Conservation (phyloP, 2,329 filamentous ascomycete genomes). For the Sclerotinia subarctica region DNA sequence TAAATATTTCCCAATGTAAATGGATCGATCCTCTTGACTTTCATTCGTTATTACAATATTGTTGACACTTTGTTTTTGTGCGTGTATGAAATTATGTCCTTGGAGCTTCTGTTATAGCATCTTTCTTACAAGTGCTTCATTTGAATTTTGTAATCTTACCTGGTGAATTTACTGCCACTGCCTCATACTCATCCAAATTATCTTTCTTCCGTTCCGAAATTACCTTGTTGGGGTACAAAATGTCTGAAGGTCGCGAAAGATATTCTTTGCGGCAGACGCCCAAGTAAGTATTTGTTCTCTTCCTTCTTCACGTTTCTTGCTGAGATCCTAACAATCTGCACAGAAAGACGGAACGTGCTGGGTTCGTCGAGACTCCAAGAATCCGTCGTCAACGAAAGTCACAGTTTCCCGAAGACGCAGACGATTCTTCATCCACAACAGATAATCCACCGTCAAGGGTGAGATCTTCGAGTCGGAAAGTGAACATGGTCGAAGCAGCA, state of each 20-base stretch:
- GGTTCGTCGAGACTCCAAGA: constrained; percentile 51
- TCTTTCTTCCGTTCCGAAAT: constrained; percentile 7
- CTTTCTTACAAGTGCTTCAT: not conserved
- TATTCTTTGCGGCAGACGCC: constrained; percentile 39
- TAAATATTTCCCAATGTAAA: constrained; percentile 2
- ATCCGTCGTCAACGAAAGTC: constrained; percentile 43
- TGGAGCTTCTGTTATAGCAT: constrained; percentile 4
- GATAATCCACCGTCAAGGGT: constrained; percentile 30
- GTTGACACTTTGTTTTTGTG: constrained; percentile 3
- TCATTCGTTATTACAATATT: not conserved
- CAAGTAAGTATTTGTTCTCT: constrained; percentile 31
- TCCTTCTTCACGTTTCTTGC: not conserved
- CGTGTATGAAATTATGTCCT: constrained; percentile 7
- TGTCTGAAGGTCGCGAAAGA: constrained; percentile 38
- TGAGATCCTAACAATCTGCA: constrained; percentile 19
- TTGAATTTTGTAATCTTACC: not conserved
- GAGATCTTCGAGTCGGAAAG: constrained; percentile 28
- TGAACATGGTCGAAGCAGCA: constrained; percentile 30
- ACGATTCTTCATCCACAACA: constrained; percentile 39
- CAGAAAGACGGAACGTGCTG: constrained; percentile 51
- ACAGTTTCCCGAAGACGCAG: constrained; percentile 35
- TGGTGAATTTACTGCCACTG: not conserved
- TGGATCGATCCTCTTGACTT: not conserved
- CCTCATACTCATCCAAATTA: not conserved
- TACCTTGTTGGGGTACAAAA: constrained; percentile 21